Base-by-base conservation (phyloP, 352 stramenopile species). In the Globisporangium splendens region DNA sequence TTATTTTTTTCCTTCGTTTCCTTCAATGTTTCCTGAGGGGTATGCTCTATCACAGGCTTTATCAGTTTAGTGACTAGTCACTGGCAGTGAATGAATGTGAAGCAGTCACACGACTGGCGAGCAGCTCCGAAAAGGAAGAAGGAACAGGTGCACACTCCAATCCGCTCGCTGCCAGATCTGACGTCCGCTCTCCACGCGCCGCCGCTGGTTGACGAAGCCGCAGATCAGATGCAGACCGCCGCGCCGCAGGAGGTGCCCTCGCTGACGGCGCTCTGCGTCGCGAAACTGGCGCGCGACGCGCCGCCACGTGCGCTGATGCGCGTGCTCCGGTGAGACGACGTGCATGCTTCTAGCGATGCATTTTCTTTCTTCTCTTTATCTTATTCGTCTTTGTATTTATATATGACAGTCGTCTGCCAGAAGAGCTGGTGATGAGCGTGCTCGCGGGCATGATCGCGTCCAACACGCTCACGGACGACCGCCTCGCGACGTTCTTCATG, bases 401-500 rank as follows among this genome's bases (percentile, higher is more conserved):
- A n/a, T 22, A 21, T 28, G 48, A 35, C 20, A 95, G 85, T 22
- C 80, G 82, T 7, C 59, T 95, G 5, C 86, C 86, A 11, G 82
- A 95, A 58, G 86, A 95, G 63, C 70, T 95, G 17, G 86, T 89
- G 52, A 81, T 89, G 69, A 86, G 61, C 39, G 55, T 93, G 54
- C 56, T 95, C 44, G 66, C 79, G 33, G 72, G 75, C 46, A 91
- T 95, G 79, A 84, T 91, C 43, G 59, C 67, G 28, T 75, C 75
- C 54, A 85, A 86, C 47, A 88, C 75, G 15, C 68, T 95, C 59
- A 93, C 86, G 49, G 83, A 93, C 69, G 83, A 93, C 69, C 86
- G 86, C 1, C 70, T 95, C 44, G 75, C 78, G 28, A 75, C 83
- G 24, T 95, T 95, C 66, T 93, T 93, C 63, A 87, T 81, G 61